Base-by-base conservation (phyloP, 306 rosid genomes). In the Sicyos edulis region DNA sequence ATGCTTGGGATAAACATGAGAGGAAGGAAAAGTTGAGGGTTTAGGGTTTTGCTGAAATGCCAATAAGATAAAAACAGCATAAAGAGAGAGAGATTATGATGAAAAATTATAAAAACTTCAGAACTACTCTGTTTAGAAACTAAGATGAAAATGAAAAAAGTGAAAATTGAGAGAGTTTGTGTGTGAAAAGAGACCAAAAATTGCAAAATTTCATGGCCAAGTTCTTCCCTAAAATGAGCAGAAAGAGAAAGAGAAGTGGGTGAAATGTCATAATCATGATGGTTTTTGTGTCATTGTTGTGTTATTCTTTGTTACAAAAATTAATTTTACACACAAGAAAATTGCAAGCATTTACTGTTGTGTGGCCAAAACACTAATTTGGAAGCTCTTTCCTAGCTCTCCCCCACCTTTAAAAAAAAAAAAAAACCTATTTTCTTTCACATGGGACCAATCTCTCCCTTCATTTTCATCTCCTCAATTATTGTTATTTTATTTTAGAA, bases 201-300 rank as follows among this genome's bases (percentile, higher is more conserved):
- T 11, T 15, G 42, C 44, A 14, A 22, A 13, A 14, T 51, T 59
- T 32, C 19, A 59, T 59, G 34, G 34, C 44, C 11, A 59, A 12
- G 4, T 42, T 65, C 54, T 40, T 42, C 71, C 52, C 54, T 65
- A 65, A 44, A 19, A 42, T 42, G 74, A 71, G 29, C 54, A 40
- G 32, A n/a, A 32, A 26, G 32, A 16, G 26, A 2, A 12, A 45
- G 11, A 7, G 73, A 3, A 24, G 59, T 20, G 59, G 75, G 54
- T 54, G 60, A 52, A 29, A n/a, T 29, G 75, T 54, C 75, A 9
- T 14, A 53, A n/a, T 71, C 75, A 32, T 53, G 40, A 71, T 24
- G 75, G 75, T 37, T 71, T 47, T 1, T 53, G 45, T 29, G 61
- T 70, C 74, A 70, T 70, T 32, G 59, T 71, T 71, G 51, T 71